Conservation (phyloP, 495 filamentous ascomycete genomes). For the Coniosporium apollinis region DNA sequence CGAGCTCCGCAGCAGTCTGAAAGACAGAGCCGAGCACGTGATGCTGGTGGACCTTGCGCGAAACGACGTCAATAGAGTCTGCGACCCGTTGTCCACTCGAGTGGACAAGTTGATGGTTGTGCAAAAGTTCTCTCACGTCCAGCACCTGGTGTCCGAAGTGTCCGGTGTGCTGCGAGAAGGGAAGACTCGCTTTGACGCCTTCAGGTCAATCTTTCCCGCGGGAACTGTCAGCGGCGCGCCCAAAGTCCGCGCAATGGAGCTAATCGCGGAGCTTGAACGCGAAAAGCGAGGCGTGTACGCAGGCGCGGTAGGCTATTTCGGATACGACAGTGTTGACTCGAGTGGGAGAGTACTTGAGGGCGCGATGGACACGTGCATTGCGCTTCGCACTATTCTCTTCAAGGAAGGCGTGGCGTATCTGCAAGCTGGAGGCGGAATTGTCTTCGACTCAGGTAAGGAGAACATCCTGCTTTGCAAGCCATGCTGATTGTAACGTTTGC, state of each 20-base stretch:
- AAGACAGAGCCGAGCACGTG: conserved; percentile 94
- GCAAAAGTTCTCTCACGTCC: conserved; percentile 89
- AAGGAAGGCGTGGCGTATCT: conserved; percentile 86
- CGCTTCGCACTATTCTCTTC: conserved; percentile 87
- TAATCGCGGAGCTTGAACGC: conserved; percentile 83
- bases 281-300: conserved; percentile 94
- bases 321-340: conserved; percentile 42
- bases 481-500: no score
- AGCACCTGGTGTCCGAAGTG: conserved; percentile 91
- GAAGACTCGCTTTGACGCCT: conserved; percentile 87
- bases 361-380: conserved; percentile 97
- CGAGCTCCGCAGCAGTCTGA: conserved; percentile 61
- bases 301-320: conserved; percentile 91
- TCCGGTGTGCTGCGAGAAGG: conserved; percentile 66
- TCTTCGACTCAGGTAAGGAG: conserved; percentile 90
- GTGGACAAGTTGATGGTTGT: conserved; percentile 93
- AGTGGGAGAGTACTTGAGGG: conserved; percentile 36
- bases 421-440: conserved; percentile 88
- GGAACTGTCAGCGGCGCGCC: conserved; percentile 89
- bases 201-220: conserved; percentile 82
- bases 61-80: conserved; percentile 93
- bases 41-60: conserved; percentile 97
- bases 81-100: conserved; percentile 71
- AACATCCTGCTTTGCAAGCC: no score
- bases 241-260: conserved; percentile 90